Base-by-base conservation (phyloP, 805 yeast genomes). In the Yueomyces sp. region DNA sequence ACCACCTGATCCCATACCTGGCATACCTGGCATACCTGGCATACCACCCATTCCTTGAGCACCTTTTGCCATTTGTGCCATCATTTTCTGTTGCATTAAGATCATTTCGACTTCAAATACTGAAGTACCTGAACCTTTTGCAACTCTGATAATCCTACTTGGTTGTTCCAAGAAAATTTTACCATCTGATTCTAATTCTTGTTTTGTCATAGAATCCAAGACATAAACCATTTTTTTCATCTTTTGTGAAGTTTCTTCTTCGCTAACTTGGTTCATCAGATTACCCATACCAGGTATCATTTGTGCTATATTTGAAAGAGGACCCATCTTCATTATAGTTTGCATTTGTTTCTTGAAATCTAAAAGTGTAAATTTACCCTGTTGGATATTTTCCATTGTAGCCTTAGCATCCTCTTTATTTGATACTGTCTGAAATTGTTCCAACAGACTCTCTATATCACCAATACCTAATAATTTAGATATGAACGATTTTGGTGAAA, bases 271-370 rank as follows among this genome's bases (percentile, higher is more conserved):
- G 42, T 73, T 77, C 75, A 90, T 81, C 72, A 90, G 72, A 36
- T 88, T 77, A 66, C 87, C 76, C 56, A 96, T 85, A 28, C 81
- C 92, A 0, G 98, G 98, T 47, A 90, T 79, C 96, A 90, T 90
- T 43, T 82, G 77, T 3, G 96, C 96, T 49, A 90, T 85, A 60
- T 92, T 88, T 28, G 94, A 80, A 43, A 90, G 66, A 3, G 97
- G 96, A 2, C 98, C 98, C 94, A 92, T 85, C 63, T 92, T 92
- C 76, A 90, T 71, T 53, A 92, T 83, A 52, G 88, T 90, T 61
- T 83, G 82, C 94, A 90, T 83, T 64, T 92, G 97, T 44, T 90
- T 83, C 55, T 92, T 88, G 65, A 90, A 77, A 64, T 92, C 97
- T 48, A 85, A 72, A 44, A 90, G 69, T 1, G 97, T 87, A 64